Conservation (phyloP, 257 asterid genomes). For the Oldenlandia corymbosa region DNA sequence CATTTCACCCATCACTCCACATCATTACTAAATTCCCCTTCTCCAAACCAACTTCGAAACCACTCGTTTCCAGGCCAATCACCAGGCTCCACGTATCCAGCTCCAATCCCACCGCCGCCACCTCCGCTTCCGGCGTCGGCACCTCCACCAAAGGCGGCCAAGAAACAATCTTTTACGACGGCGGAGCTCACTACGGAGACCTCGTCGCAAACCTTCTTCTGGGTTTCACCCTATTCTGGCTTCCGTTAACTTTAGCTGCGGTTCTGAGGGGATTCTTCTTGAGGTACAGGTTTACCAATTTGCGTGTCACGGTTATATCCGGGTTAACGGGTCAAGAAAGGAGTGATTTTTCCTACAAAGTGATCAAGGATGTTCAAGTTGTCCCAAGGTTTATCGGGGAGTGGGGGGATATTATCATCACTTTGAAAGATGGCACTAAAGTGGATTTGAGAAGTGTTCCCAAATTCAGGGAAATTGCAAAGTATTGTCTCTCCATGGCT, state of each 20-base stretch:
- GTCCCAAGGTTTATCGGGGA: conserved; percentile 94
- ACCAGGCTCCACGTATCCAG: conserved; percentile 63
- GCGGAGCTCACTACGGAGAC: conserved; percentile 99
- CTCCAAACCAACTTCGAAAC: conserved; percentile 23
- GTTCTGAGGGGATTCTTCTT: conserved; percentile 72
- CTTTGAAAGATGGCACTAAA: conserved; percentile 77
- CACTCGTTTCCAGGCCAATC: conserved; percentile 33
- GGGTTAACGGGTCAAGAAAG: conserved; percentile 90
- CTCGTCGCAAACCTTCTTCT: conserved; percentile 74
- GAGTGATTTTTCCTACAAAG: conserved; percentile 75
- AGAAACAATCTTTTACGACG: conserved; percentile 82
- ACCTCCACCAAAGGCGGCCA: conserved; percentile 30
- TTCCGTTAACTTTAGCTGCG: conserved; percentile 80
- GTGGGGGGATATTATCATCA: conserved; percentile 92
- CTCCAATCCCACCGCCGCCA: conserved; percentile 41
- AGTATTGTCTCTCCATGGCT: conserved; percentile 72
- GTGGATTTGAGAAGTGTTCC: conserved; percentile 96
- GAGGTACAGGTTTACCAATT: conserved; percentile 74
- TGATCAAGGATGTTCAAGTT: conserved; percentile 80
- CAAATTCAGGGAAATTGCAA: conserved; percentile 90
- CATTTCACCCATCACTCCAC: conserved; percentile 26
- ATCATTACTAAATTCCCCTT: conserved; percentile 20
- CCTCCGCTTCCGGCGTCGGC: conserved; percentile 34
- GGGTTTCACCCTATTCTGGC: conserved; percentile 94
- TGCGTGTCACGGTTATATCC: conserved; percentile 83